A percentile compares a stretch with the other conserved stretches of the same genome.
phyloP scores from a whole-genome alignment of 352 stramenopile species.

The Globisporangium nodosum region DNA sequence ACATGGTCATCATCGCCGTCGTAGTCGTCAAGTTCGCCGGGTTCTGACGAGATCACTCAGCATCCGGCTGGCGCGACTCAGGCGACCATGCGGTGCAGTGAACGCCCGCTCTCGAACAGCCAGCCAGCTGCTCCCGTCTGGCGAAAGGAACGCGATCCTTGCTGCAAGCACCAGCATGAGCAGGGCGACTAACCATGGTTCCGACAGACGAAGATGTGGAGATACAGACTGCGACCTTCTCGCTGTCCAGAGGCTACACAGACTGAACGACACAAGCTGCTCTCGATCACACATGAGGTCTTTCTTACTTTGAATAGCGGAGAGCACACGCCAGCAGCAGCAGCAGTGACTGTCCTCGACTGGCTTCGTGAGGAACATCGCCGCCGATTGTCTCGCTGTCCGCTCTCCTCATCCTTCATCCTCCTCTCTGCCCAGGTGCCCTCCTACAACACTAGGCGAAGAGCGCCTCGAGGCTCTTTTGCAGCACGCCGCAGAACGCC shows the following conservation, averaged over 20 bases:
- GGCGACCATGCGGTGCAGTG: too few species aligned
- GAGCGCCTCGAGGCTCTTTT: conserved; percentile 85
- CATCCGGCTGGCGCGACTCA: background rate
- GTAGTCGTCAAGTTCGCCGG: too few species aligned
- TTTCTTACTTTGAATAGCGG: background rate
- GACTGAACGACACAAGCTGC: too few species aligned
- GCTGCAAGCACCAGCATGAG: background rate
- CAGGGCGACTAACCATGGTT: too few species aligned
- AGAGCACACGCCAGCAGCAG: background rate
- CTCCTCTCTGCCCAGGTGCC: too few species aligned
- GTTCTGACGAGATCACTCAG: background rate
- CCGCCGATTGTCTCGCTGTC: background rate
- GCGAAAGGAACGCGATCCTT: background rate
- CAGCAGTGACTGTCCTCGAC: background rate
- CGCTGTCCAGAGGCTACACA: too few species aligned
- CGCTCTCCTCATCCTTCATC: background rate
- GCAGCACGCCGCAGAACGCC: conserved; percentile 84
- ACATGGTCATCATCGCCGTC: background rate
- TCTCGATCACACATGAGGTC: background rate
- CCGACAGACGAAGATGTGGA: too few species aligned
- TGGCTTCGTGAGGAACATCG: too few species aligned
- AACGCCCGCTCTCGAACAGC: background rate
- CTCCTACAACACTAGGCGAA: conserved; percentile 23
- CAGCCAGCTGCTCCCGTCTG: background rate
- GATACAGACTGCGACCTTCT: too few species aligned